Percentiles rank a stretch among this genome's conserved stretches.
Evolutionary conservation across 1,284 basidiomycete species (phyloP).

Genomic region (Malassezia sp.): DNA sequence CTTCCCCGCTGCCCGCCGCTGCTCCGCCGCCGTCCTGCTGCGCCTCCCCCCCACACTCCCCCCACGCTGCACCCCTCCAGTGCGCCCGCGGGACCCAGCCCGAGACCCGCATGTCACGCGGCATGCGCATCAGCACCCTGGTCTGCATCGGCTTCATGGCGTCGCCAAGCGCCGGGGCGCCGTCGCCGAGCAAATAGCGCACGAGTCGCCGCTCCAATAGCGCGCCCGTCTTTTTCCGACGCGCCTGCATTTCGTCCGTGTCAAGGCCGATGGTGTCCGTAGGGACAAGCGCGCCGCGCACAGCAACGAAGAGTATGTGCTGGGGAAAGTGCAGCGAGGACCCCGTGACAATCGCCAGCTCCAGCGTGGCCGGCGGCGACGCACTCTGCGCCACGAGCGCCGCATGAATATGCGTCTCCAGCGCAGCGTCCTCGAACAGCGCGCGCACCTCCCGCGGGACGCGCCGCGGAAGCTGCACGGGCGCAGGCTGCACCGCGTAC

Average conservation of each 20-base stretch:
- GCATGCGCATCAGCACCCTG: slow-evolving; percentile 23
- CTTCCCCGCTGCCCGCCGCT: too few species aligned
- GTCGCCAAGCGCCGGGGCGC: slow-evolving; percentile 11
- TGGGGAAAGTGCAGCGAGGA: slow-evolving; percentile 7
- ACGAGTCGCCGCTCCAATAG: slow-evolving; percentile 30
- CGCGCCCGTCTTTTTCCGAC: slow-evolving; percentile 21
- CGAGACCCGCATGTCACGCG: slow-evolving; percentile 17
- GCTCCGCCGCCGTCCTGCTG: not conserved
- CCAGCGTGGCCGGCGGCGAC: not conserved
- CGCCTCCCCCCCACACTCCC: too few species aligned
- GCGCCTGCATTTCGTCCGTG: slow-evolving; percentile 8
- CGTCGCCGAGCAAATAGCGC: slow-evolving; percentile 18
- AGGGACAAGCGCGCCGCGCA: not conserved
- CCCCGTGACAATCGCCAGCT: slow-evolving; percentile 8
- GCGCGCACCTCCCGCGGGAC: too few species aligned
- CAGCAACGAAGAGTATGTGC: not conserved
- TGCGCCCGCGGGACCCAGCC: slow-evolving; percentile 26
- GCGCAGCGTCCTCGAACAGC: too few species aligned
- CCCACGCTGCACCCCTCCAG: slow-evolving; percentile 18
- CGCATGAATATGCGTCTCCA: too few species aligned
- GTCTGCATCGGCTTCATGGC: slow-evolving; percentile 16
- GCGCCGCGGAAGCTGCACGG: too few species aligned
- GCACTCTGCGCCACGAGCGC: too few species aligned
- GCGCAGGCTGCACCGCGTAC: too few species aligned
- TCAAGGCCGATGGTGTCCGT: not conserved